Percentiles rank a stretch among this genome's conserved stretches.
Evolutionary conservation across 2,329 filamentous ascomycete species (phyloP).

Genomic region (Pseudogymnoascus sp.): DNA sequence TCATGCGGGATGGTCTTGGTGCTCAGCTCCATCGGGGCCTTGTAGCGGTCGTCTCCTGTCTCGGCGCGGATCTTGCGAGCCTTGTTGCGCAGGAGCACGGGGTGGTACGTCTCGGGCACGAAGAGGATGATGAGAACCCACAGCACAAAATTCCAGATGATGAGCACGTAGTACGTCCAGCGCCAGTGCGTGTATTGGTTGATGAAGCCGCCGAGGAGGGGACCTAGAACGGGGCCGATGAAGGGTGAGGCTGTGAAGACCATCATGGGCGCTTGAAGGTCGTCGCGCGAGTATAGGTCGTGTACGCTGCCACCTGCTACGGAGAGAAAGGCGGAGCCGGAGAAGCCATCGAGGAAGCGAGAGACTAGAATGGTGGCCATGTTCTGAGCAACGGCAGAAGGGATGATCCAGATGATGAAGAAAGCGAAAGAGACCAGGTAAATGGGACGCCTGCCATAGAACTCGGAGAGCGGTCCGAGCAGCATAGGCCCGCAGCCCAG

Average conservation of each 20-base stretch:
- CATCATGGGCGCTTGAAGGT: conserved; percentile 76
- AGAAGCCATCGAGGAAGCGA: conserved; percentile 69
- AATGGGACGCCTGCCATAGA: conserved; percentile 75
- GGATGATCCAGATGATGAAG: conserved; percentile 74
- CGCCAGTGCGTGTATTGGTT: conserved; percentile 68
- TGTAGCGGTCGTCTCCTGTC: conserved; percentile 70
- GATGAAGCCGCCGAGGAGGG: conserved; percentile 69
- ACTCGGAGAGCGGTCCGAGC: conserved; percentile 50
- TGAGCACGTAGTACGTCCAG: conserved; percentile 76
- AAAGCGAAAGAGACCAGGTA: conserved; percentile 67
- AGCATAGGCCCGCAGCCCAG: conserved; percentile 51
- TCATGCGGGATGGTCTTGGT: conserved; percentile 58
- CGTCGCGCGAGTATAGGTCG: conserved; percentile 61
- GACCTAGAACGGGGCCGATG: conserved; percentile 51
- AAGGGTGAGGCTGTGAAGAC: conserved; percentile 63
- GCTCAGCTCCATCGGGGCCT: conserved; percentile 67
- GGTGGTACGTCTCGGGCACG: conserved; percentile 83
- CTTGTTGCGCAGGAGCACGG: conserved; percentile 65
- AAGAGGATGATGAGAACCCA: conserved; percentile 57
- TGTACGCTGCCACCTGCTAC: conserved; percentile 82
- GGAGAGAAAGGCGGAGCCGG: conserved; percentile 59
- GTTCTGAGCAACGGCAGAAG: conserved; percentile 72
- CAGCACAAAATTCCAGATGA: conserved; percentile 70
- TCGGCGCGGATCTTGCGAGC: conserved; percentile 61
- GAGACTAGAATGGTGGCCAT: conserved; percentile 71